Base-by-base conservation (phyloP, 345 rosid genomes). In the thale cress (Arabidopsis thaliana) region DNA sequence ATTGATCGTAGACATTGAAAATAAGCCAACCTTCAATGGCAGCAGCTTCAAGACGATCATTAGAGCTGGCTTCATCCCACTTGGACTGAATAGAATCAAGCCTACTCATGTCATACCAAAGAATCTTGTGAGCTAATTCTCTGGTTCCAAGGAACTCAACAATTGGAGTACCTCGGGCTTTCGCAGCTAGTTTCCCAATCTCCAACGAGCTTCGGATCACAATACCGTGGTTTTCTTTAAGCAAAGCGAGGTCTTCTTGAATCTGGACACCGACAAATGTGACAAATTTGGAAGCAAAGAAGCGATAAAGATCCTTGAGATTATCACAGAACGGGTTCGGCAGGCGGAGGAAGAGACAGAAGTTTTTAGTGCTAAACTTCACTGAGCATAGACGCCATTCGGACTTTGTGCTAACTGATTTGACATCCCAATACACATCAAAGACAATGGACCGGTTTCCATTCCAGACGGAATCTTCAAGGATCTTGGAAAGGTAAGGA, bases 21-120 rank as follows among this genome's bases (percentile, higher is more conserved):
- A 78, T 59, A 71, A 71, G 81, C 81, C 81, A 78, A 72, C 81
- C 81, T 59, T 78, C 81, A 72, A 78, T 72, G 6, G 81, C 81
- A 0, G 81, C 81, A 71, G 81, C 81, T 72, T 78, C 81, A 59
- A 78, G 77, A 71, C 77, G 81, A 41, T 78, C 81, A 23, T 65
- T 78, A 50, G 68, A 5, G 6, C 30, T n/a, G 0, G 81, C 73
- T 66, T 65, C 58, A 49, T 78, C 73, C 81, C 77, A 78, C 71
- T 78, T 71, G 4, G 73, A 49, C 73, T 71, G 81, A 41, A 78
- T 71, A 3, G 81, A 71, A 59, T 78, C 76, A 34, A 78, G 77
- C 13, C 77, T 67, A 10, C 81, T 65, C 81, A 71, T 40, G 33
- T 72, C 81, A 71, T 71, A 72, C 77, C 77, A 78, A 65, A 78